A percentile compares a stretch with the other conserved stretches of the same genome.
These are phyloP conservation scores for Stenogyne calaminthoides DNA, from an alignment of 305 asterid genomes.

Conservation along the genomic window DNA sequence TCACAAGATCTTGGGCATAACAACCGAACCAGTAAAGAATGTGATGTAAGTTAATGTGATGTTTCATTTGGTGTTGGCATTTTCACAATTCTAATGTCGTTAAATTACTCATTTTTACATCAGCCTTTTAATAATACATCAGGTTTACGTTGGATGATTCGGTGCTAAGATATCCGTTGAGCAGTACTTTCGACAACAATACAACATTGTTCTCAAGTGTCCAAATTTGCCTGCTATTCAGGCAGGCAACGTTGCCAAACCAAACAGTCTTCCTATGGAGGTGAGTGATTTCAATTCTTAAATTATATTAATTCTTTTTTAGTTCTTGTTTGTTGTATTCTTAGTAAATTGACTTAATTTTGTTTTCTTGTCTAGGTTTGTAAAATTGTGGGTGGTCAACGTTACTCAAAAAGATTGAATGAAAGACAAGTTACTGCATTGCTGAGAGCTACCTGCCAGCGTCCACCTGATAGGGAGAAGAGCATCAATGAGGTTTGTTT, in stretches of 20 bases:
- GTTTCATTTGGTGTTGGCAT: background rate
- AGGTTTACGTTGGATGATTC: slow-evolving; percentile 67
- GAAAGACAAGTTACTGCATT: slow-evolving; percentile 68
- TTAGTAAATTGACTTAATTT: background rate
- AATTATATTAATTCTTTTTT: background rate
- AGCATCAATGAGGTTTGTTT: slow-evolving; percentile 43
- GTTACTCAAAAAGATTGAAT: slow-evolving; percentile 57
- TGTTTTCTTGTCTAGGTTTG: slow-evolving; percentile 46
- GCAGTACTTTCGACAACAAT: slow-evolving; percentile 52
- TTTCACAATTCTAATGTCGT: background rate
- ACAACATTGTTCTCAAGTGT: slow-evolving; percentile 37
- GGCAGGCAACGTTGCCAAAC: slow-evolving; percentile 64
- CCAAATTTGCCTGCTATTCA: slow-evolving; percentile 67
- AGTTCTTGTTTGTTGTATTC: background rate
- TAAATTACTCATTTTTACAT: background rate
- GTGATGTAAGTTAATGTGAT: slow-evolving; percentile 50
- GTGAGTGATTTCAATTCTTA: slow-evolving; percentile 30
- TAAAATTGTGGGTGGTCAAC: slow-evolving; percentile 58
- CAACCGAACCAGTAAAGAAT: slow-evolving; percentile 33
- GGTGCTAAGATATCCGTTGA: slow-evolving; percentile 46
- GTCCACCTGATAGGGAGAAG: slow-evolving; percentile 45
- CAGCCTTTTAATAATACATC: background rate
- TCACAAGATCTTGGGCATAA: slow-evolving; percentile 51
- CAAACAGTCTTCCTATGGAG: slow-evolving; percentile 85
- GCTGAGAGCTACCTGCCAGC: slow-evolving; percentile 72